Base-by-base conservation (phyloP, 495 filamentous ascomycete species). In the Aspergillus campestris region DNA sequence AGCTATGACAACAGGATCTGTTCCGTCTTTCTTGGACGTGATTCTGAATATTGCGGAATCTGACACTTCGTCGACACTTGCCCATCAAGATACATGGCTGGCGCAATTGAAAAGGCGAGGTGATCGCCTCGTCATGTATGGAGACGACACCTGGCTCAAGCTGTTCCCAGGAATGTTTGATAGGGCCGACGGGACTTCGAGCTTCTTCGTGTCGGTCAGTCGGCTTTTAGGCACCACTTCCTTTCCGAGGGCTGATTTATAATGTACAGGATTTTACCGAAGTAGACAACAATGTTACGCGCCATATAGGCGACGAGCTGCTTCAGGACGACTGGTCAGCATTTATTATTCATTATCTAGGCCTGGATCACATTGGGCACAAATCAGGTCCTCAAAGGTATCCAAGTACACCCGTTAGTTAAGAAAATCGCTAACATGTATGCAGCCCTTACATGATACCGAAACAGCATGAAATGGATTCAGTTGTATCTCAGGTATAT, bases 121-220 rank as follows among this genome's bases (percentile, higher is more conserved):
- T 11, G 86, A 83, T 24, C 86, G 84, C 50, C 71, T 96, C 40
- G 71, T 94, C 59, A 91, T 99, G 86, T 95, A 94, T 53, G 92
- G 92, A 35, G 92, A 99, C 58, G 92, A 99, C 61, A 99, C 92
- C 10, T 99, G 92, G 92, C 69, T 97, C 45, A 97, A 95, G 63
- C 75, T 99, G 31, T 97, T 99, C 59, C 92, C 92, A 5, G 79
- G 75, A 7, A 83, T 81, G 32, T 99, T 99, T 65, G 77, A 78
- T 51, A 80, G 90, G 29, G 72, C 78, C 13, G 92, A 99, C 59
- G 94, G 94, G 31, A 97, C 94, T 2, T 87, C 87, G 31, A 96
- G 90, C 64, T 99, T 99, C 61, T 99, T 96, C 63, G 92, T 99
- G 49, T 90, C 92, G 65, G 89, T 95, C 56, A 75, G 86, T 81